phyloP scores from a whole-genome alignment of 495 filamentous ascomycete genomes.

The Aspergillus nanangensis region DNA sequence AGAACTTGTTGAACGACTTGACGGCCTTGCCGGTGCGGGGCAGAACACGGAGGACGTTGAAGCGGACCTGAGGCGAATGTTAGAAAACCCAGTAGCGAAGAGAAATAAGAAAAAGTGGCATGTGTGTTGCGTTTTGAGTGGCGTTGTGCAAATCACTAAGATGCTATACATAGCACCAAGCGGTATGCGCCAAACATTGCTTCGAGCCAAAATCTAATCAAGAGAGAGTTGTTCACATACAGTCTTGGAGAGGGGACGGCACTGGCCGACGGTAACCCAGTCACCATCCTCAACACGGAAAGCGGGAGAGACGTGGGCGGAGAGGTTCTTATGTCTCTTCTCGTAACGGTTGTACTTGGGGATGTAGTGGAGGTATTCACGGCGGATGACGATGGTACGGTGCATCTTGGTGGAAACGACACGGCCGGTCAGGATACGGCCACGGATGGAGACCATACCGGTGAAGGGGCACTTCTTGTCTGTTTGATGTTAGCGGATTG shows the following conservation, averaged over 20 bases:
- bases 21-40: slow-evolving; percentile 94
- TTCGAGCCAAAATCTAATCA: no score
- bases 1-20: slow-evolving; percentile 98
- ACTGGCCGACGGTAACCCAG: slow-evolving; percentile 98
- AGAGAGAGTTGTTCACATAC: slow-evolving; percentile 61
- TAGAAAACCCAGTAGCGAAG: slow-evolving; percentile 8
- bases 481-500: slow-evolving; percentile 41
- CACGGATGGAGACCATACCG: slow-evolving; percentile 95
- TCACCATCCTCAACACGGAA: slow-evolving; percentile 99
- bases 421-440: slow-evolving; percentile 98
- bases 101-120: neutral
- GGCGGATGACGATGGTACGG: slow-evolving; percentile 97
- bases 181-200: no score
- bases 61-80: slow-evolving; percentile 70
- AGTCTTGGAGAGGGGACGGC: slow-evolving; percentile 97
- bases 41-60: slow-evolving; percentile 97
- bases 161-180: no score
- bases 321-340: slow-evolving; percentile 99
- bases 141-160: no score
- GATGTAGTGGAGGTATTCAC: slow-evolving; percentile 99
- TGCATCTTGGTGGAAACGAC: slow-evolving; percentile 99
- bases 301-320: slow-evolving; percentile 96
- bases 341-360: slow-evolving; percentile 99
- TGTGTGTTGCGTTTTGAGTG: no score
- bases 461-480: slow-evolving; percentile 99